Percentiles rank a stretch among this genome's conserved stretches.
These are phyloP conservation scores for Aspergillus costaricaensis DNA, from an alignment of 2,329 filamentous ascomycete species.

Conservation along the genomic window DNA sequence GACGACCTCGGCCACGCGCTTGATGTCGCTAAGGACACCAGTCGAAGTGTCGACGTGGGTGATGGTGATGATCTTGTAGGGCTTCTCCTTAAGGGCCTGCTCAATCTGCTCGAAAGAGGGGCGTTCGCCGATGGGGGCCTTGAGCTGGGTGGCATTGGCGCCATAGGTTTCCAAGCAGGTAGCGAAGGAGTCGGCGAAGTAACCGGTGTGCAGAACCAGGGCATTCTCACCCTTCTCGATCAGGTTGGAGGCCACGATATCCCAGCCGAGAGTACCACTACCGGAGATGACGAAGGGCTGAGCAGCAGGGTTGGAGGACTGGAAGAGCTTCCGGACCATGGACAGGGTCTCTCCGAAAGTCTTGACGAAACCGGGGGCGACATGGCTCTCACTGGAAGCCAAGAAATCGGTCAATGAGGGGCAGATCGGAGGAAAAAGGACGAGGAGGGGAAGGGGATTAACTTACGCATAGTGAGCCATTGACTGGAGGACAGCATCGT, in stretches of 20 bases:
- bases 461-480: constrained; percentile 80
- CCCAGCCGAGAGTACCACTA: constrained; percentile 95
- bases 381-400: constrained; percentile 78
- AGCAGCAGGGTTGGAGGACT: constrained; percentile 75
- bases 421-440: no score
- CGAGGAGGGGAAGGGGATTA: constrained; percentile 13
- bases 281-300: constrained; percentile 94
- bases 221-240: constrained; percentile 86
- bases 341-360: constrained; percentile 87
- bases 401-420: not conserved
- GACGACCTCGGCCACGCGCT: constrained; percentile 78
- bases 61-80: constrained; percentile 91
- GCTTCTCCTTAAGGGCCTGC: constrained; percentile 81
- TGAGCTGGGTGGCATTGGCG: constrained; percentile 84
- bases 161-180: constrained; percentile 92
- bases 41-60: constrained; percentile 98
- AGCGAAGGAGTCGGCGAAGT: constrained; percentile 94
- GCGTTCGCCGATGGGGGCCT: constrained; percentile 82
- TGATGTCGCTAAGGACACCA: constrained; percentile 88
- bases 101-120: constrained; percentile 87
- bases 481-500: constrained; percentile 90
- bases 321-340: constrained; percentile 90
- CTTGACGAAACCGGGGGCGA: constrained; percentile 83
- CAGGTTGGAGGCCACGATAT: constrained; percentile 91
- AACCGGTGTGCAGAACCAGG: constrained; percentile 91